These are phyloP conservation scores for Kurtzmaniella quercitrusa DNA, from an alignment of 1,139 yeast species.

Conservation along the genomic window DNA sequence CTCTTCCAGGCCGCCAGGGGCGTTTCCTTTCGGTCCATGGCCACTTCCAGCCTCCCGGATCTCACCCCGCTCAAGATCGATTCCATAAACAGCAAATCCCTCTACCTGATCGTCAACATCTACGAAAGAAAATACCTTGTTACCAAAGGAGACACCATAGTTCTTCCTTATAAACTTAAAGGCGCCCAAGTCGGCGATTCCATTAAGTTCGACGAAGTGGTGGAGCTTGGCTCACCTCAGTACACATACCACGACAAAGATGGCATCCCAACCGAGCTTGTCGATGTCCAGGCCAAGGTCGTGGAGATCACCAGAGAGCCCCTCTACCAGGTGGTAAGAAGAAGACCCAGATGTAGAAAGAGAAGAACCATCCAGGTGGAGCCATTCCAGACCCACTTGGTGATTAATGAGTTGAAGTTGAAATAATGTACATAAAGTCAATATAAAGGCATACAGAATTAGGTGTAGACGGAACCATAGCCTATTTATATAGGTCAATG, in stretches of 20 bases:
- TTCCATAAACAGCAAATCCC: conserved; percentile 38
- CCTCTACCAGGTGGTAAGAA: conserved; percentile 51
- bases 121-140: conserved; percentile 86
- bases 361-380: conserved; percentile 74
- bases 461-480: too few relatives aligned
- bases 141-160: conserved; percentile 83
- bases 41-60: conserved; percentile 9
- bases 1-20: conserved; percentile 1
- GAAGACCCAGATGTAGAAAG: conserved; percentile 81
- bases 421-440: conserved; percentile 11
- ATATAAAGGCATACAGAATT: conserved; percentile 5
- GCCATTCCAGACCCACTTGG: conserved; percentile 75
- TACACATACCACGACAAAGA: conserved; percentile 49
- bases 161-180: conserved; percentile 72
- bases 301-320: conserved; percentile 86
- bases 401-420: conserved; percentile 68
- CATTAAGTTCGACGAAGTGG: conserved; percentile 66
- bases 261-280: conserved; percentile 39
- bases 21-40: not conserved
- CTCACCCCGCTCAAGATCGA: conserved; percentile 59
- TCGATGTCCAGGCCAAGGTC: conserved; percentile 69
- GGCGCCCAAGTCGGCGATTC: conserved; percentile 79
- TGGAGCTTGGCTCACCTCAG: conserved; percentile 81
- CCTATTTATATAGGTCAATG: too few relatives aligned
- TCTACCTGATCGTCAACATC: conserved; percentile 80